A percentile compares a stretch with the other conserved stretches of the same genome.
Conservation (phyloP, 225 moss, liverwort and hornwort genomes). For the Pseudoscleropodium purum region DNA sequence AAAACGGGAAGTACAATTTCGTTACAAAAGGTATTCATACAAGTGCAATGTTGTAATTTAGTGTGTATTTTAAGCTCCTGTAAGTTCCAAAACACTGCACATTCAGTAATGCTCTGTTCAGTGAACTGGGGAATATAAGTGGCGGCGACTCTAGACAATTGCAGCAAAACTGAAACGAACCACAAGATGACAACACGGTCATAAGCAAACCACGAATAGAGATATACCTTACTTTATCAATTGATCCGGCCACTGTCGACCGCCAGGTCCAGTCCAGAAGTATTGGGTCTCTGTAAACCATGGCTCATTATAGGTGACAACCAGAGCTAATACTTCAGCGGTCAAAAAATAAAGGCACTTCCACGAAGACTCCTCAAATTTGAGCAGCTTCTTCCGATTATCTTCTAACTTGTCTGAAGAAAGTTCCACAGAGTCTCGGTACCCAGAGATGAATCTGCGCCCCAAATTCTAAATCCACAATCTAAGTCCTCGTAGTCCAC, state of each 20-base stretch:
- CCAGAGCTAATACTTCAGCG: conserved; percentile 58
- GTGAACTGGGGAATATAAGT: background rate
- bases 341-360: conserved; percentile 59
- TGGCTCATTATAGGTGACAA: conserved; percentile 57
- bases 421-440: background rate
- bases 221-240: conserved; percentile 19
- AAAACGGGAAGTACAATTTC: background rate
- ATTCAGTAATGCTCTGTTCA: background rate
- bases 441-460: conserved; percentile 29
- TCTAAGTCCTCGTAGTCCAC: background rate
- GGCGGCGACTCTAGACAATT: background rate
- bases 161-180: background rate
- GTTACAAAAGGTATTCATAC: background rate
- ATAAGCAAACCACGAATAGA: background rate
- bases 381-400: conserved; percentile 42
- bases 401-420: conserved; percentile 19
- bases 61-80: background rate
- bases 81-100: background rate
- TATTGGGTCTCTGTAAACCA: conserved; percentile 50
- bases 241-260: conserved; percentile 67
- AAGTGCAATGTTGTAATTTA: background rate
- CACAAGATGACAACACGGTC: background rate
- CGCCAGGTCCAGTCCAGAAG: conserved; percentile 72
- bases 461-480: conserved; percentile 46
- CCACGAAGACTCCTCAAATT: conserved; percentile 88